A percentile compares a stretch with the other conserved stretches of the same genome.
Conservation (phyloP, 805 yeast genomes). For the Kuraishia floccosa region DNA sequence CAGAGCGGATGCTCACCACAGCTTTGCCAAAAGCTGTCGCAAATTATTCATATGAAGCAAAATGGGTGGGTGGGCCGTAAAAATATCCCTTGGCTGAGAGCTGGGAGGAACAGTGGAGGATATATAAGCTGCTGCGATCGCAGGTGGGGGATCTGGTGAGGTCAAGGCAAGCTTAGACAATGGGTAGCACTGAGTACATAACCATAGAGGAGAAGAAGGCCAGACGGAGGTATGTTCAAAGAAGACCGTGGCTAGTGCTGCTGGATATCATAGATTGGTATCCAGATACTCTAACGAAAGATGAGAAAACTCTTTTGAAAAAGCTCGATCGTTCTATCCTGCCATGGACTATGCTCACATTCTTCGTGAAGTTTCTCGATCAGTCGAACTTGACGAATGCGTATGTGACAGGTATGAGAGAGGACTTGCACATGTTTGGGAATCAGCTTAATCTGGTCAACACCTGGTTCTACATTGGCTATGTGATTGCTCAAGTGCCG, state of each 20-base stretch:
- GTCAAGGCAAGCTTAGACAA: no score
- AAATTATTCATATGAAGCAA: no score
- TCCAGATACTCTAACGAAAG: constrained; percentile 9
- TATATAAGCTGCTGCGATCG: no score
- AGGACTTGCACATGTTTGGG: constrained; percentile 44
- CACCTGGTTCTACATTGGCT: constrained; percentile 39
- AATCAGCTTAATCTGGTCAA: constrained; percentile 35
- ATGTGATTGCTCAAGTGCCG: constrained; percentile 39
- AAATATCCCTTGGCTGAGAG: no score
- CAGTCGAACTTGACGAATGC: constrained; percentile 47
- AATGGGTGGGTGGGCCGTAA: no score
- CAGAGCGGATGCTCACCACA: no score
- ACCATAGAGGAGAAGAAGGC: neutral
- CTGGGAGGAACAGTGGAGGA: no score
- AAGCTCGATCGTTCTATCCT: constrained; percentile 23
- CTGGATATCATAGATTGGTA: constrained; percentile 1
- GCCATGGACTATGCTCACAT: constrained; percentile 19
- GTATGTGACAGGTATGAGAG: constrained; percentile 53
- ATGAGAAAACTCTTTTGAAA: constrained; percentile 20
- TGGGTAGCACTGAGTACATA: no score
- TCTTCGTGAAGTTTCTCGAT: constrained; percentile 3
- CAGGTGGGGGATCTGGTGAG: no score
- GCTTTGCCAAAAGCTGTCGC: no score
- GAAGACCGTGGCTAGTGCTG: constrained; percentile 1
- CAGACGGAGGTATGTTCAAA: neutral